Base-by-base conservation (phyloP, 805 yeast species). In the Saturnispora sekii region DNA sequence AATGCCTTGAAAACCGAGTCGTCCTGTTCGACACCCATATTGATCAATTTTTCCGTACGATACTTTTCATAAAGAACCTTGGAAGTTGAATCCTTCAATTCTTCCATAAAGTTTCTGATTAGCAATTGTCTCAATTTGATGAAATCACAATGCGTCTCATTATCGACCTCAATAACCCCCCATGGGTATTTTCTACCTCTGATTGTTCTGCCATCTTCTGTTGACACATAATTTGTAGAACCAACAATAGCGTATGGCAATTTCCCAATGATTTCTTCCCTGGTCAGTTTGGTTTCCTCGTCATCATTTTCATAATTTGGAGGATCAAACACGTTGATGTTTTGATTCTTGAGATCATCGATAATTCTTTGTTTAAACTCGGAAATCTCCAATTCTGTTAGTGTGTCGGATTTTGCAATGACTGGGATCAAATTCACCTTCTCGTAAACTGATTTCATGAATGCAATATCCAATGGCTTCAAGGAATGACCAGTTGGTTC, bases 401-500 rank as follows among this genome's bases (percentile, higher is more conserved):
- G 69, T 42, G 95, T 86, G 66, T 93, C 98, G 21, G 96, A 79
- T 68, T 90, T 62, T 51, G 97, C 93, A 65, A 93, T 86, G 40
- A 93, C 77, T 39, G 98, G 98, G 51, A 93, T 85, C 64, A 93
- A 74, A 63, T 93, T 93, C 50, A 89, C 96, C 64, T 87, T 88
- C 59, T 81, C 81, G 68, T 87, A 95, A 51, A 93, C 77, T 61
- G 79, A 77, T 60, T 81, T 81, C 86, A 93, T 85, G 55, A 89
- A 84, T 53, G 76, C 81, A 54, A 93, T 79, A 64, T 93, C 98
- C 57, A 93, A 72, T 15, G 96, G 81, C 62, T 81, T 84, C 62
- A 93, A 74, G 36, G 85, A 78, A 67, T 93, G 98, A 49, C 96
- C 97, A 21, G 97, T 89, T 54, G 98, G 98, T 67, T 90, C 96